Conservation (phyloP, 768 basidiomycete species). For the Lactarius trivialis region DNA sequence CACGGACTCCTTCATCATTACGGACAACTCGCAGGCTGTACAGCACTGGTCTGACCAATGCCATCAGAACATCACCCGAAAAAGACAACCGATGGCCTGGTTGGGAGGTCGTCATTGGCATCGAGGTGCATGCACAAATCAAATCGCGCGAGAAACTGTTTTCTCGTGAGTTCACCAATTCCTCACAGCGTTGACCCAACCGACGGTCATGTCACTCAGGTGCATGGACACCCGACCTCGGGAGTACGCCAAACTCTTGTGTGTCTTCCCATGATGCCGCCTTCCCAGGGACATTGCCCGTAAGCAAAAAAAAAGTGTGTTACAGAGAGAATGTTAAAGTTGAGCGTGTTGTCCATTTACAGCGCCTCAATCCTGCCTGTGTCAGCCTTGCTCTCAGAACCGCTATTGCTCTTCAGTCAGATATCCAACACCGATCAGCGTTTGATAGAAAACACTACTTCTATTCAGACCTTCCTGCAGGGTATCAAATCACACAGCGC, state of each 20-base stretch:
- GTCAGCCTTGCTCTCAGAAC: slow-evolving; percentile 77
- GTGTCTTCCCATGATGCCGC: slow-evolving; percentile 82
- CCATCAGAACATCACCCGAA: slow-evolving; percentile 8
- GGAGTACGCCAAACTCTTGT: slow-evolving; percentile 60
- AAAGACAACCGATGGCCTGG: slow-evolving; percentile 57
- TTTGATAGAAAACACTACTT: slow-evolving; percentile 99
- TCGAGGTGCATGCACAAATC: slow-evolving; percentile 95
- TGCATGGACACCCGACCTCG: slow-evolving; percentile 36
- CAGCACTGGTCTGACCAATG: slow-evolving; percentile 3
- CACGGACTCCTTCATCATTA: slow-evolving; percentile 15
- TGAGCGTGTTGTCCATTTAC: slow-evolving; percentile 1
- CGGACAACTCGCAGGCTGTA: slow-evolving; percentile 6
- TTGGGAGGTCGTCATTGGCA: slow-evolving; percentile 87
- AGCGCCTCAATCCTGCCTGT: slow-evolving; percentile 60
- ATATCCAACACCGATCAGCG: slow-evolving; percentile 62
- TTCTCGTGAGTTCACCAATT: slow-evolving; percentile 45
- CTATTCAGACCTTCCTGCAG: slow-evolving; percentile 88
- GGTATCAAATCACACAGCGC: slow-evolving; percentile 76
- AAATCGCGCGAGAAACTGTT: slow-evolving; percentile 85
- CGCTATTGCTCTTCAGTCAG: slow-evolving; percentile 65
- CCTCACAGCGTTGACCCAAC: background rate
- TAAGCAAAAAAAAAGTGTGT: slow-evolving; percentile 33
- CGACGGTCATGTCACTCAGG: slow-evolving; percentile 27
- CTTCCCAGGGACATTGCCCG: slow-evolving; percentile 89
- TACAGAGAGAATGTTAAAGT: background rate